phyloP scores from a whole-genome alignment of 306 rosid genomes.

The Cicer yamashitae region DNA sequence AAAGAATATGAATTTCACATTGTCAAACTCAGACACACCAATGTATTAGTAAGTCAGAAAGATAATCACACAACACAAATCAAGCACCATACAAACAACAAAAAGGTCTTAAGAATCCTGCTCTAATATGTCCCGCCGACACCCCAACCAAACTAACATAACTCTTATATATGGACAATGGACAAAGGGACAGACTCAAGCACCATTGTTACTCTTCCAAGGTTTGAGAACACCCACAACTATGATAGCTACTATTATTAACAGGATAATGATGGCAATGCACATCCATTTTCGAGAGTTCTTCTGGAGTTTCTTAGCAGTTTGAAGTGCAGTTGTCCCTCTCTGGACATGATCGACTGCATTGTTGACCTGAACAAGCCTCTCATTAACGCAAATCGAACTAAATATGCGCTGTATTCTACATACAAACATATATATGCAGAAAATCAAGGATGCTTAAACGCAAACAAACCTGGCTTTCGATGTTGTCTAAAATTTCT shows the following conservation, averaged over 20 bases:
- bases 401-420: conserved; percentile 42
- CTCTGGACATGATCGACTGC: conserved; percentile 79
- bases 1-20: conserved; percentile 50
- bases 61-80: conserved; percentile 53
- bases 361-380: conserved; percentile 71
- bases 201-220: conserved; percentile 80
- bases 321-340: conserved; percentile 81
- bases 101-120: conserved; percentile 25
- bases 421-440: conserved; percentile 35
- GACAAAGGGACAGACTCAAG: conserved; percentile 50
- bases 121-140: conserved; percentile 42
- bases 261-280: conserved; percentile 77
- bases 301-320: conserved; percentile 90
- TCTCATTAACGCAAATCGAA: conserved; percentile 53
- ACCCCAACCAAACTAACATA: conserved; percentile 48
- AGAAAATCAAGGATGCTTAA: conserved; percentile 35
- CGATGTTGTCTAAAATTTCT: conserved; percentile 89
- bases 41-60: conserved; percentile 38
- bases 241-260: conserved; percentile 71
- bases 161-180: conserved; percentile 50
- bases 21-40: conserved; percentile 38
- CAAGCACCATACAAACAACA: conserved; percentile 46
- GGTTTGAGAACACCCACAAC: conserved; percentile 78
- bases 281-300: conserved; percentile 88
- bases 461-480: conserved; percentile 76